These are phyloP conservation scores for Bruguiera sexangula DNA, from an alignment of 345 rosid genomes.

Conservation along the genomic window DNA sequence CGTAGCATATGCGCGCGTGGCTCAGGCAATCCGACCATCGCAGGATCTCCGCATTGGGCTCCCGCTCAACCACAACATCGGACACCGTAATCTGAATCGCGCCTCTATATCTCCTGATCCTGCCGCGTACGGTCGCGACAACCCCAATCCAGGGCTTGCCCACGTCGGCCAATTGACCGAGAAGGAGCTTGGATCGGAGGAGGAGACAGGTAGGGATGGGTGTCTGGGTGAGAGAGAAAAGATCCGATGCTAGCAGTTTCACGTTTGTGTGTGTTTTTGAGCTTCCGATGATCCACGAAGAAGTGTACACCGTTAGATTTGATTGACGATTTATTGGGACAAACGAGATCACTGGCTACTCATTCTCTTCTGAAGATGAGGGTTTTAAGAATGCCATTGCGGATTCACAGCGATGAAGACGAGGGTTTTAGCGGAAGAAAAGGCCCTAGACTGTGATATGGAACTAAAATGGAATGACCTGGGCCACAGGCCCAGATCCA, in stretches of 20 bases:
- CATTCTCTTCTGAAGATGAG: too few relatives aligned
- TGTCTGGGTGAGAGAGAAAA: neutral
- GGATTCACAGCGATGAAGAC: too few relatives aligned
- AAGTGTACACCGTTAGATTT: too few relatives aligned
- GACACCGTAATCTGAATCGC: slow-evolving; percentile 58
- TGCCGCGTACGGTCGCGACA: slow-evolving; percentile 65
- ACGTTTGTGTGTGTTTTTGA: neutral
- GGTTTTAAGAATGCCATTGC: too few relatives aligned
- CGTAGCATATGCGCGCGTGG: slow-evolving; percentile 25
- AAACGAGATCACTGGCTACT: too few relatives aligned
- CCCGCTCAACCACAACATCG: slow-evolving; percentile 59
- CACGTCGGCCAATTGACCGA: slow-evolving; percentile 40
- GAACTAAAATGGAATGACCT: too few relatives aligned
- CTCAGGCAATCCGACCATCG: slow-evolving; percentile 70
- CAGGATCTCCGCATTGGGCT: slow-evolving; percentile 70
- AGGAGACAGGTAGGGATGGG: neutral
- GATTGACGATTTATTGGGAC: too few relatives aligned
- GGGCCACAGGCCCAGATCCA: too few relatives aligned
- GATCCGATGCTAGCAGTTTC: neutral
- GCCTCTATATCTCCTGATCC: slow-evolving; percentile 55
- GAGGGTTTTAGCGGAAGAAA: too few relatives aligned
- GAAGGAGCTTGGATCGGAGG: neutral
- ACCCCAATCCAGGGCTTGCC: slow-evolving; percentile 39
- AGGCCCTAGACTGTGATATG: too few relatives aligned
- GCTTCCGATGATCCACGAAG: neutral